Percentiles rank a stretch among this genome's conserved stretches.
Evolutionary conservation across 305 asterid genomes (phyloP).

Genomic region (Ilex paraguariensis): DNA sequence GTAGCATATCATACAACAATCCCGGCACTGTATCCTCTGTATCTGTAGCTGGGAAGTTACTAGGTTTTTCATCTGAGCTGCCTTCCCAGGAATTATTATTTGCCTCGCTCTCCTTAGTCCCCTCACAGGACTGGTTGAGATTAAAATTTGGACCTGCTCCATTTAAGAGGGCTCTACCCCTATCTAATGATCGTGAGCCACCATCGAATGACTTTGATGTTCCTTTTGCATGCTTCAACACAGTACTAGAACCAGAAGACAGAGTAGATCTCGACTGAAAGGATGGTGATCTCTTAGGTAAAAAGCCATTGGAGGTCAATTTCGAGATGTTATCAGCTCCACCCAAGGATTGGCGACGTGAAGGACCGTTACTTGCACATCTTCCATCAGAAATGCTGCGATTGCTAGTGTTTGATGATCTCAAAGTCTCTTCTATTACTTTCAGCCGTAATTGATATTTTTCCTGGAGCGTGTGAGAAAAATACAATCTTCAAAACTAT

Average conservation of each 20-base stretch:
- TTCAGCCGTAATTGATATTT: conserved; percentile 76
- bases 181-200: conserved; percentile 81
- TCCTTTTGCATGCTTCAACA: conserved; percentile 95
- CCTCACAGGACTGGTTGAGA: conserved; percentile 91
- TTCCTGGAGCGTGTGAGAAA: conserved; percentile 50
- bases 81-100: conserved; percentile 69
- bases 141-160: conserved; percentile 90
- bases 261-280: conserved; percentile 65
- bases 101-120: conserved; percentile 69
- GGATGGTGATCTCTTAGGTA: conserved; percentile 94
- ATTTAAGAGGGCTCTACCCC: conserved; percentile 80
- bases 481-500: conserved; percentile 7
- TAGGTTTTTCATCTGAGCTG: conserved; percentile 59
- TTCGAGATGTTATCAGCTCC: conserved; percentile 89
- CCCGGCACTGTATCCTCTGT: conserved; percentile 83
- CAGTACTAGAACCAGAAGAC: conserved; percentile 68
- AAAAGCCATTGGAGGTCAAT: conserved; percentile 76
- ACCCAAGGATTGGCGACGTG: conserved; percentile 94
- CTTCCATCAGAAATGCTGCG: conserved; percentile 67
- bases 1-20: conserved; percentile 71
- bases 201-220: conserved; percentile 99
- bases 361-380: conserved; percentile 67
- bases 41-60: conserved; percentile 51
- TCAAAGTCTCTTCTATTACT: conserved; percentile 92
- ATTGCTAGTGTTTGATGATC: conserved; percentile 58